phyloP scores from a whole-genome alignment of 257 asterid species.

The Vinca minor region DNA sequence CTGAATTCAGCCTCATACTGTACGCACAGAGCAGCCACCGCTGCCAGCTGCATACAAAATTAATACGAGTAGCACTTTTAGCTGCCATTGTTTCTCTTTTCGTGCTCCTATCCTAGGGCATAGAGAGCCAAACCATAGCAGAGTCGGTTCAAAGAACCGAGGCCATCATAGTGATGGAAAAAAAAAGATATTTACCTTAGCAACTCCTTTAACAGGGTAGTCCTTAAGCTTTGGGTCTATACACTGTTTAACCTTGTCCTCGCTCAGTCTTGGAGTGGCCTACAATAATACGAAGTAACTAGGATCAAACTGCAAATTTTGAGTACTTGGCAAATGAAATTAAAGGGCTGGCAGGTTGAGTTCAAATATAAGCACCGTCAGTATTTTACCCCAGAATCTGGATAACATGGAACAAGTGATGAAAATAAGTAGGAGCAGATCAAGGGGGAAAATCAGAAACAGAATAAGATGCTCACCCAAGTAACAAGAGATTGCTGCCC shows the following conservation, averaged over 20 bases:
- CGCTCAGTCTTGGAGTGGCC: constrained; percentile 90
- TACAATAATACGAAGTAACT: constrained; percentile 14
- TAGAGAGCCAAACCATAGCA: background rate
- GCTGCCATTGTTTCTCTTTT: background rate
- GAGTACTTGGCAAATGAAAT: background rate
- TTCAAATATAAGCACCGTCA: background rate
- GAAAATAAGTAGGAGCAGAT: background rate
- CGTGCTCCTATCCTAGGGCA: background rate
- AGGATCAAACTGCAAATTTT: background rate
- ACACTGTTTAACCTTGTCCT: constrained; percentile 88
- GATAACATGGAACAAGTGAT: too few relatives aligned
- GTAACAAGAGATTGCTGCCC: constrained; percentile 93
- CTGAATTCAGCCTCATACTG: constrained; percentile 91
- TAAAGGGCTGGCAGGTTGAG: background rate
- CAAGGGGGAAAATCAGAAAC: background rate
- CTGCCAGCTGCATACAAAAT: constrained; percentile 64
- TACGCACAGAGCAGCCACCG: constrained; percentile 86
- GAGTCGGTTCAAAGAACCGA: too few relatives aligned
- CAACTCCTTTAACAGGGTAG: constrained; percentile 83
- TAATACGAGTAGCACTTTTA: constrained; percentile 8
- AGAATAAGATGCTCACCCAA: constrained; percentile 48
- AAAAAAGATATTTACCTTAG: constrained; percentile 50
- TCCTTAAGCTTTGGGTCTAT: constrained; percentile 76
- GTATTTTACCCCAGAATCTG: background rate
- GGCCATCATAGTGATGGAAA: constrained; percentile 16